These are phyloP conservation scores for Hanseniaspora valbyensis DNA, from an alignment of 805 yeast genomes.

Conservation along the genomic window DNA sequence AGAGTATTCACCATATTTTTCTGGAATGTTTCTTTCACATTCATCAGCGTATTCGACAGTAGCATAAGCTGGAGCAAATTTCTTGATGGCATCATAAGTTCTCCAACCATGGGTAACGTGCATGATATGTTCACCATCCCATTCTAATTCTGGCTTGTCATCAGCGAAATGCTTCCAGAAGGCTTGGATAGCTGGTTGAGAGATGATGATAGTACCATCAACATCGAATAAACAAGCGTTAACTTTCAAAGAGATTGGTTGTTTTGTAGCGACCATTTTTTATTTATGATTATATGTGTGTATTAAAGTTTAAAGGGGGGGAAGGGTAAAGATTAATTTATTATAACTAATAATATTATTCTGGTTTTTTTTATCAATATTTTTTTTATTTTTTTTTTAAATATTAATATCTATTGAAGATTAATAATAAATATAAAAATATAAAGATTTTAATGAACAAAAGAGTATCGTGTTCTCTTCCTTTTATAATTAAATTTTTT, in stretches of 20 bases:
- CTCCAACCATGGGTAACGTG: conserved; percentile 74
- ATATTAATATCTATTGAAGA: too few species aligned
- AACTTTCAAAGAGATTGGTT: conserved; percentile 29
- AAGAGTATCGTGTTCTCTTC: too few species aligned
- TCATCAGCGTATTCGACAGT: conserved; percentile 51
- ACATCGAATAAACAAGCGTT: conserved; percentile 62
- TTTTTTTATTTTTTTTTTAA: too few species aligned
- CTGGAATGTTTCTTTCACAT: conserved; percentile 60
- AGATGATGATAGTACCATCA: conserved; percentile 77
- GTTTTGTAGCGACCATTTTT: conserved; percentile 19
- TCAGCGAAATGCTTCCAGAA: conserved; percentile 69
- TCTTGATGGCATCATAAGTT: conserved; percentile 64
- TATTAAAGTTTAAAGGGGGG: too few species aligned
- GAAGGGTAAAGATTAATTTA: too few species aligned
- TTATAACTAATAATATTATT: not conserved
- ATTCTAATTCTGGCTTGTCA: conserved; percentile 47
- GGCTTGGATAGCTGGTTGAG: conserved; percentile 71
- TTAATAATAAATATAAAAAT: too few species aligned
- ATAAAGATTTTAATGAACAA: too few species aligned
- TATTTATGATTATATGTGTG: not conserved
- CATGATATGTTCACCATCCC: conserved; percentile 56
- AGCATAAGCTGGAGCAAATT: conserved; percentile 67
- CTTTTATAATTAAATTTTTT: too few species aligned
- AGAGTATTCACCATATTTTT: conserved; percentile 61
- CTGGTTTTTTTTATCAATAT: not conserved